Base-by-base conservation (phyloP, 148 eudicot species). In the Silene latifolia region DNA sequence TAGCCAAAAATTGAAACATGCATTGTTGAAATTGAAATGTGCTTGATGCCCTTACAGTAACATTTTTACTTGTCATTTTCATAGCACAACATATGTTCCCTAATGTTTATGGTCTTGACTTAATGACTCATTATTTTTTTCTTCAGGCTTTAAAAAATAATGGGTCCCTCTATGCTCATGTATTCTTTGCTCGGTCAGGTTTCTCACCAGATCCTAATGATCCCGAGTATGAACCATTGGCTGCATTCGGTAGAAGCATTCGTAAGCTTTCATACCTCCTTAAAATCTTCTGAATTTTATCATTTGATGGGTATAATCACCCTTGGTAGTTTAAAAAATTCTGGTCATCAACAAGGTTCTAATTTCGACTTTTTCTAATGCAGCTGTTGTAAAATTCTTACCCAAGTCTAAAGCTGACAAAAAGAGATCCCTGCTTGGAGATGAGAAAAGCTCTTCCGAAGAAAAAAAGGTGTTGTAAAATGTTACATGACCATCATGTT, bases 151-250 rank as follows among this genome's bases (percentile, higher is more conserved):
- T 95, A 74, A 88, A 92, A 92, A 83, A 90, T 67, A 95, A 95
- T 67, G 98, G 98, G 68, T 87, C 89, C 80, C 89, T 95, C 35
- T 95, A 84, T 79, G 92, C 96, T 70, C 98, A 95, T 79, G 87
- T 87, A 56, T 95, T 79, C 85, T 95, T 95, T 86, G 90, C 98
- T 20, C 91, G 91, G 19, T 92, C 98, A 69, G 98, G 97, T 66
- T 95, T 83, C 79, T 84, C 93, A 18, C 82, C 93, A 42, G 97
- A 95, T 84, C 98, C 98, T 39, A 95, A 47, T 72, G 96, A 95
- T 77, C 97, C 98, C 1, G 97, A 92, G 83, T 92, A 86, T 75
- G 86, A 92, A 69, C 92, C 93, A 21, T 74, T 88, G 83, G 88
- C 96, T 78, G 80, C 93, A 47, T 95, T 95, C 82, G 97, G 98